phyloP scores from a whole-genome alignment of 2,329 filamentous ascomycete genomes.

The Diatrype stigma region DNA sequence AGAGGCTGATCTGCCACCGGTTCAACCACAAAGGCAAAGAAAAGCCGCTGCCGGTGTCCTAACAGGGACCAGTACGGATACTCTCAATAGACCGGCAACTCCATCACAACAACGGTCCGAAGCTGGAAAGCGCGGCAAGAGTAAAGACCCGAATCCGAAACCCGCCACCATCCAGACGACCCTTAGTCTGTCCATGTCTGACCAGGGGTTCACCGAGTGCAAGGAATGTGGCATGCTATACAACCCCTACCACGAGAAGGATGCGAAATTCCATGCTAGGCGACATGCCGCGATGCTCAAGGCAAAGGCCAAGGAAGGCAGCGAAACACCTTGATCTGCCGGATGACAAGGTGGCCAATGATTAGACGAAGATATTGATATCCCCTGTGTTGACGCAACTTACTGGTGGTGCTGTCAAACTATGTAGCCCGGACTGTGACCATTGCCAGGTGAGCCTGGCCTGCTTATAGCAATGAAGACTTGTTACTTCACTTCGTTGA shows the following conservation, averaged over 20 bases:
- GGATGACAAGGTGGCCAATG: too few relatives aligned
- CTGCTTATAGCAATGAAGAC: too few relatives aligned
- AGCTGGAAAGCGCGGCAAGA: conserved; percentile 5
- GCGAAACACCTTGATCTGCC: too few relatives aligned
- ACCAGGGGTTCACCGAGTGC: conserved; percentile 36
- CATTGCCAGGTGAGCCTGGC: too few relatives aligned
- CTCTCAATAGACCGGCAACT: conserved; percentile 7
- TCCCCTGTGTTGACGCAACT: too few relatives aligned
- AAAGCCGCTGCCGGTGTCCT: background rate
- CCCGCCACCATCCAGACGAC: conserved; percentile 36
- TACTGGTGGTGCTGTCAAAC: too few relatives aligned
- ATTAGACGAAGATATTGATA: too few relatives aligned
- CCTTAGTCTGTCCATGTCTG: conserved; percentile 33
- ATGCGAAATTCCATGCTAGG: conserved; percentile 36
- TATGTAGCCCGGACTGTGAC: too few relatives aligned
- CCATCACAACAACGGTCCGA: conserved; percentile 5
- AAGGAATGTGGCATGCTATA: conserved; percentile 40
- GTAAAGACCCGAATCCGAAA: conserved; percentile 9
- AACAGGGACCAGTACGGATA: conserved; percentile 7
- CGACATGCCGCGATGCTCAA: conserved; percentile 28
- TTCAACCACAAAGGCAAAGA: background rate
- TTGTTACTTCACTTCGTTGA: too few relatives aligned
- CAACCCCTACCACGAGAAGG: conserved; percentile 40
- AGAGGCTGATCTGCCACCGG: background rate
- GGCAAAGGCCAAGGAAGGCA: conserved; percentile 12